Base-by-base conservation (phyloP, 495 filamentous ascomycete species). In the Staphylotrichum tortipilum region DNA sequence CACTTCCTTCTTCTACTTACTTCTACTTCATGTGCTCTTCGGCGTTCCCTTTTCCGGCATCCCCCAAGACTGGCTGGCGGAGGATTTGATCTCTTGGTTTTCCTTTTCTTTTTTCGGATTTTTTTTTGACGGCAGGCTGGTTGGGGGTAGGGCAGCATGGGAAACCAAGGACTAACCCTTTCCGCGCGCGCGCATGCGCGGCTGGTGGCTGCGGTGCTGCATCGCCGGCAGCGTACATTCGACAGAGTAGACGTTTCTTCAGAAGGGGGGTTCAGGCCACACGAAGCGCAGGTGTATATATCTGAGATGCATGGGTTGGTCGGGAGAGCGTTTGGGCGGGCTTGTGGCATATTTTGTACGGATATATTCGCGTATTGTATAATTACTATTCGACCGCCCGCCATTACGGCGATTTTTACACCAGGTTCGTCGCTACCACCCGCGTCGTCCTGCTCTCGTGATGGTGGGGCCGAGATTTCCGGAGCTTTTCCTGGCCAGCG, bases 331-430 rank as follows among this genome's bases (percentile, higher is more conserved):
- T n/a, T 43, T 47, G 53, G 52, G 47, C 26, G 53, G 53, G 51
- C 52, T 51, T 60, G 57, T 60, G 57, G 53, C 48, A 53, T 43
- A 50, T 46, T 47, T 56, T 53, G 53, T 56, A 55, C 49, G 44
- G 52, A 55, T 59, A 63, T 52, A 52, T 67, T 63, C 58, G 65
- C 59, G 60, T 67, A 67, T 67, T 65, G 62, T 67, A 63, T 67
- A 67, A 67, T 67, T 67, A 59, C 40, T 59, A 63, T 60, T 60
- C 48, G 36, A 33, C 8, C 1, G 10, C 53, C 35, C 26, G 18
- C 36, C 17, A 42, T 37, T 4, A 12, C 7, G 23, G 28, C 15
- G 44, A 4, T n/a, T 37, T 23, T 37, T 23, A n/a, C n/a, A n/a
- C n/a, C n/a, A n/a, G n/a, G n/a, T n/a, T n/a, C n/a, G n/a, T n/a